phyloP scores from a whole-genome alignment of 176 grass and related monocot species.

The Saccharum spontaneum region DNA sequence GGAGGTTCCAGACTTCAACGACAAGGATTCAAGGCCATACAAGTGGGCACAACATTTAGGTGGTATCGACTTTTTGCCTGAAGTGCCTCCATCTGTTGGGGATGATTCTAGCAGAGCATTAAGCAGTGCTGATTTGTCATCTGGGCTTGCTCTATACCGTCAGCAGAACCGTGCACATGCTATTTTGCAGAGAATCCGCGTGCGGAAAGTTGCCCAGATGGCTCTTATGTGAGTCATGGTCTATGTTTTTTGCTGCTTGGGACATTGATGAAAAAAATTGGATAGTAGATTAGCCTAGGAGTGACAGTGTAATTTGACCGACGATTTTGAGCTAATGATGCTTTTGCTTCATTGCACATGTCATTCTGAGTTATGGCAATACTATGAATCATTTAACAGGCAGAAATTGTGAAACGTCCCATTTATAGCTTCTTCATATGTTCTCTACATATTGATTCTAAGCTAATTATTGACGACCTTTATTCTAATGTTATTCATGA shows the following conservation, averaged over 20 bases:
- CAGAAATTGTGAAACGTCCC: slow-evolving; percentile 23
- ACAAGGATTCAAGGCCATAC: slow-evolving; percentile 82
- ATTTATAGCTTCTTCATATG: slow-evolving; percentile 8
- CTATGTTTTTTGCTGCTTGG: slow-evolving; percentile 54
- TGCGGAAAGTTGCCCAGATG: slow-evolving; percentile 78
- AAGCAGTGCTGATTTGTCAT: slow-evolving; percentile 59
- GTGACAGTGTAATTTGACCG: slow-evolving; percentile 47
- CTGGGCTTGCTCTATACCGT: slow-evolving; percentile 71
- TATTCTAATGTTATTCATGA: slow-evolving; percentile 34
- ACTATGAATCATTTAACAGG: slow-evolving; percentile 45
- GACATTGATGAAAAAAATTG: slow-evolving; percentile 40
- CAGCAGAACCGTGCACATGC: slow-evolving; percentile 75
- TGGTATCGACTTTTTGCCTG: slow-evolving; percentile 93
- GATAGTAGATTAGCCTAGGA: slow-evolving; percentile 41
- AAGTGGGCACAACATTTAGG: slow-evolving; percentile 97
- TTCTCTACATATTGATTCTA: slow-evolving; percentile 32
- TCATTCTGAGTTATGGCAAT: slow-evolving; percentile 30
- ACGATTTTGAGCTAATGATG: slow-evolving; percentile 38
- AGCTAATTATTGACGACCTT: not conserved
- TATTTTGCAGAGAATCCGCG: slow-evolving; percentile 95
- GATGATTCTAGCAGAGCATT: slow-evolving; percentile 44
- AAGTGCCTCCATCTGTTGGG: slow-evolving; percentile 51
- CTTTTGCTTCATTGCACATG: slow-evolving; percentile 45
- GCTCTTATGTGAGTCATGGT: slow-evolving; percentile 95
- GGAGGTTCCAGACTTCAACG: slow-evolving; percentile 62